Evolutionary conservation across 208 protist species (phyloP).

Genomic region (Trypanosoma cruzi): DNA sequence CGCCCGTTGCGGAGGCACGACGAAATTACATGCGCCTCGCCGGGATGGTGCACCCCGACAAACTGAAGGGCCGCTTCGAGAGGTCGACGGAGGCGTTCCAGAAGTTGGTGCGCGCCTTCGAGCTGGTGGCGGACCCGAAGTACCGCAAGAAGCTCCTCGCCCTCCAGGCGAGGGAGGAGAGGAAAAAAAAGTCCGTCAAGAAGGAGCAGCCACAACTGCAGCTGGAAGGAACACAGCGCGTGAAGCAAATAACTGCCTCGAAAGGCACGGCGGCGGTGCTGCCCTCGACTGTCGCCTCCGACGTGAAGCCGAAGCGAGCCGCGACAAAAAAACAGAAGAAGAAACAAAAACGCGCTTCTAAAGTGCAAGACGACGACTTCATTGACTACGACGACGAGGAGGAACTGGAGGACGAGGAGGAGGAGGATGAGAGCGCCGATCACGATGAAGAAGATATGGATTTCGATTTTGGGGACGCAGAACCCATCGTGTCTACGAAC

Average conservation of each 20-base stretch:
- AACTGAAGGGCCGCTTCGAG: slow-evolving; percentile 62
- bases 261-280: background rate
- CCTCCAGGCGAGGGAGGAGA: slow-evolving; percentile 14
- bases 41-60: slow-evolving; percentile 78
- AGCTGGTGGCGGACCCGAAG: slow-evolving; percentile 71
- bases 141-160: slow-evolving; percentile 37
- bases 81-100: slow-evolving; percentile 85
- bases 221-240: background rate
- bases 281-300: background rate
- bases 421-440: slow-evolving; percentile 8
- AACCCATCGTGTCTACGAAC: slow-evolving; percentile 68
- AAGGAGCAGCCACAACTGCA: slow-evolving; percentile 1
- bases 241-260: slow-evolving; percentile 4
- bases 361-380: slow-evolving; percentile 22
- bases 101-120: slow-evolving; percentile 80
- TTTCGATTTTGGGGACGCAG: slow-evolving; percentile 12
- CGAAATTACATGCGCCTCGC: slow-evolving; percentile 87
- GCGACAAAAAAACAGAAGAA: background rate
- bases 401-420: slow-evolving; percentile 16
- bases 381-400: slow-evolving; percentile 23
- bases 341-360: slow-evolving; percentile 1
- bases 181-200: slow-evolving; percentile 9
- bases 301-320: background rate
- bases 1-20: slow-evolving; percentile 60
- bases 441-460: slow-evolving; percentile 25